phyloP scores from a whole-genome alignment of 129 eudicot species.

The Flaveria trinervia region DNA sequence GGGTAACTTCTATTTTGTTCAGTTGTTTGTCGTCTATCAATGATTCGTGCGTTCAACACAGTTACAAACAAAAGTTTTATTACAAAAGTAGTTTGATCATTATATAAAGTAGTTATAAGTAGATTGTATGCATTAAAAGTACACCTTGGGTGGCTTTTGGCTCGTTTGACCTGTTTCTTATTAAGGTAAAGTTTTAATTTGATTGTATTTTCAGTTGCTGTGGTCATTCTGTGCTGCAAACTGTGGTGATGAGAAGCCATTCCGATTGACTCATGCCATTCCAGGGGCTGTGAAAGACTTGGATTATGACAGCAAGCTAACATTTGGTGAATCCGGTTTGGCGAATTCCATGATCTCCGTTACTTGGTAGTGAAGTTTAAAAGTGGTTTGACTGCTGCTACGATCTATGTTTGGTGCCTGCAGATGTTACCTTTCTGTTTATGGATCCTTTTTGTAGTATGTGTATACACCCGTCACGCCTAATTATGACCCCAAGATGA shows the following conservation, averaged over 20 bases:
- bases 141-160: background rate
- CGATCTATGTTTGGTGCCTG: constrained; percentile 10
- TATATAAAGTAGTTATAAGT: background rate
- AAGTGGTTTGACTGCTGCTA: constrained; percentile 7
- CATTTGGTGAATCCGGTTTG: constrained; percentile 68
- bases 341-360: constrained; percentile 74
- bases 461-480: background rate
- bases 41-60: background rate
- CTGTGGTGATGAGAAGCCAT: constrained; percentile 53
- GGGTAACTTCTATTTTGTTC: too few relatives aligned
- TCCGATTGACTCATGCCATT: constrained; percentile 61
- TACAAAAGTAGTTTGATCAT: background rate
- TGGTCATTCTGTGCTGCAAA: constrained; percentile 80
- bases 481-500: constrained; percentile 2
- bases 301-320: constrained; percentile 46
- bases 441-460: constrained; percentile 2
- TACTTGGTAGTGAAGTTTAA: constrained; percentile 53
- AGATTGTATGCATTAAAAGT: background rate
- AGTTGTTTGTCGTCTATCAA: too few relatives aligned
- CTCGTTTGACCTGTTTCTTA: background rate
- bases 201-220: constrained; percentile 47
- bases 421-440: background rate
- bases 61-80: background rate
- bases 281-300: constrained; percentile 59
- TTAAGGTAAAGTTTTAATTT: background rate